Percentiles rank a stretch among this genome's conserved stretches.
Evolutionary conservation across 805 yeast genomes (phyloP).

Genomic region (Starmerella bombicola): DNA sequence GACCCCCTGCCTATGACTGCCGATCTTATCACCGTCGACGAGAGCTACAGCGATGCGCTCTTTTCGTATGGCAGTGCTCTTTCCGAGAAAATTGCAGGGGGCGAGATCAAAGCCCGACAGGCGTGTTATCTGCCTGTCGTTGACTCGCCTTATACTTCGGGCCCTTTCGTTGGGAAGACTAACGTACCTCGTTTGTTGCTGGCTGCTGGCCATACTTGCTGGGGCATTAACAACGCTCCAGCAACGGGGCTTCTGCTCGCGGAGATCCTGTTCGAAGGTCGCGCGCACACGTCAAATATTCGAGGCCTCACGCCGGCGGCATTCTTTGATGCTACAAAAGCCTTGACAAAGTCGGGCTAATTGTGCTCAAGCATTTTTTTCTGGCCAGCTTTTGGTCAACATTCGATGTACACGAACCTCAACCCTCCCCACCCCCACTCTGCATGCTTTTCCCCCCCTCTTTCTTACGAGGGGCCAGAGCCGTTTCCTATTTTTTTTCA

Average conservation of each 20-base stretch:
- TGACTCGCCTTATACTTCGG: slow-evolving; percentile 82
- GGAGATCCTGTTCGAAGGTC: slow-evolving; percentile 76
- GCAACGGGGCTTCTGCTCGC: slow-evolving; percentile 91
- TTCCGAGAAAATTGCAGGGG: slow-evolving; percentile 55
- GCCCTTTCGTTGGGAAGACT: slow-evolving; percentile 90
- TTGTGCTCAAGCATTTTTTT: no score
- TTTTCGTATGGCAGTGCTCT: slow-evolving; percentile 69
- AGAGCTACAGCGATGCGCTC: slow-evolving; percentile 76
- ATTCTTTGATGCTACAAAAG: slow-evolving; percentile 45
- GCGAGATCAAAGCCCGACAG: slow-evolving; percentile 68
- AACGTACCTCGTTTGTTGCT: slow-evolving; percentile 65
- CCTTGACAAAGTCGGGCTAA: slow-evolving; percentile 1
- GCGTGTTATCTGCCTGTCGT: slow-evolving; percentile 93
- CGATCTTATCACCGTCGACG: slow-evolving; percentile 80
- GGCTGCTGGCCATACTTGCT: slow-evolving; percentile 92
- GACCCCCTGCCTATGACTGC: slow-evolving; percentile 89
- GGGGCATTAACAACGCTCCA: slow-evolving; percentile 98
- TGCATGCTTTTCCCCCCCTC: no score
- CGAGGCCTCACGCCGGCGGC: slow-evolving; percentile 73
- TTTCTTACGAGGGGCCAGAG: no score
- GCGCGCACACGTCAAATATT: slow-evolving; percentile 62
- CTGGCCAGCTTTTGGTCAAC: no score
- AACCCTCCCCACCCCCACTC: no score
- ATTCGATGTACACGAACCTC: no score
- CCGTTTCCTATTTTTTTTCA: no score